Conservation (phyloP, 768 basidiomycete genomes). For the Xerocomellus intermedius region DNA sequence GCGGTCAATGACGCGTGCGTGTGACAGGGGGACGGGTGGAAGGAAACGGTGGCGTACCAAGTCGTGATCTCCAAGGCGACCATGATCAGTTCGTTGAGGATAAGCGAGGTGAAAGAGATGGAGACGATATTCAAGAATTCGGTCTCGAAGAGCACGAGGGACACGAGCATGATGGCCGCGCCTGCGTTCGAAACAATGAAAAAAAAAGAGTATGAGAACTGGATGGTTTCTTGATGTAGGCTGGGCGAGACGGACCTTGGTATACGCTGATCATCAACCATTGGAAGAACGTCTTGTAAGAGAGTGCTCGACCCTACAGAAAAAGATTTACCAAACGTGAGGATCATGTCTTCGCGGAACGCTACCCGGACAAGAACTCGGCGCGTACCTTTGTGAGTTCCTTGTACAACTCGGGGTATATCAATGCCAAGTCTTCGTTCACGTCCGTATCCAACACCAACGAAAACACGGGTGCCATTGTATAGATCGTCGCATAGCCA, state of each 20-base stretch:
- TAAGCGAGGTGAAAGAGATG: slow-evolving; percentile 94
- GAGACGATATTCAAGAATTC: slow-evolving; percentile 98
- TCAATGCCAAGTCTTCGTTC: slow-evolving; percentile 88
- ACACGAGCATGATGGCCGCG: slow-evolving; percentile 98
- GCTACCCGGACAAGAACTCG: background rate
- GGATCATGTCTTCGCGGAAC: background rate
- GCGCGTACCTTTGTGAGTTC: slow-evolving; percentile 84
- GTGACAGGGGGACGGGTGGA: background rate
- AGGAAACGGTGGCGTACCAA: slow-evolving; percentile 52
- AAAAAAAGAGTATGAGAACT: background rate
- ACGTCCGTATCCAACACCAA: slow-evolving; percentile 94
- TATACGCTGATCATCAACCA: slow-evolving; percentile 98
- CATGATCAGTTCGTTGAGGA: slow-evolving; percentile 98
- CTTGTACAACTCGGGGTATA: slow-evolving; percentile 98
- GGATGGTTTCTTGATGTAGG: background rate
- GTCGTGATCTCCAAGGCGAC: slow-evolving; percentile 97
- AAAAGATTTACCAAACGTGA: background rate
- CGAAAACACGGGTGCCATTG: slow-evolving; percentile 98
- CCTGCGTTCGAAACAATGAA: slow-evolving; percentile 43
- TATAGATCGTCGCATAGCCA: slow-evolving; percentile 94
- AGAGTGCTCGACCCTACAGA: slow-evolving; percentile 84
- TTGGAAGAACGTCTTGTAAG: slow-evolving; percentile 97
- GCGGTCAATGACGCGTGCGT: background rate
- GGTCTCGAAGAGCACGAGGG: slow-evolving; percentile 91
- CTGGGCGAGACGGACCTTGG: slow-evolving; percentile 60